Base-by-base conservation (phyloP, 768 basidiomycete species). In the Suillus lakei region DNA sequence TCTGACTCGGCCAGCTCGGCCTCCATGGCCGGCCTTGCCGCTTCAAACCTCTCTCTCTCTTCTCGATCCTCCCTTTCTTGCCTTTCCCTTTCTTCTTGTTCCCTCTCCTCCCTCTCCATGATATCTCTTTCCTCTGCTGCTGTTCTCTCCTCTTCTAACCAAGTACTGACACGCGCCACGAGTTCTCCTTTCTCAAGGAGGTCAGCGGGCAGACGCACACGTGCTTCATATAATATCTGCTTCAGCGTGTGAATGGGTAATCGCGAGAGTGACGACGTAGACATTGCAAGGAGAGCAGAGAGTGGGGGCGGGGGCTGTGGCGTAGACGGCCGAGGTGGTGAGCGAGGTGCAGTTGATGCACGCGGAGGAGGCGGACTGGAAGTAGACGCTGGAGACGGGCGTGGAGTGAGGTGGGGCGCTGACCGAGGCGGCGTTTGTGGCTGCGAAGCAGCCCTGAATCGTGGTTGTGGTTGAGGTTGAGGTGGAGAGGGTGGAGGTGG, bases 181-280 rank as follows among this genome's bases (percentile, higher is more conserved):
- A 95, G 76, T 59, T 95, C 93, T 28, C 83, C 79, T 80, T 98
- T 98, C 80, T 98, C 96, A n/a, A 97, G 79, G 2, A 96, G 79
- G 44, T 70, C 70, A 0, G 72, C 71, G 23, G 75, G 76, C 62
- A 84, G 73, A 71, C 89, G 82, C 36, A 92, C 92, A 63, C 91
- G 94, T 68, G 96, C 93, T 61, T 88, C 87, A 72, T 88, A 93
- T 23, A 98, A 76, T 23, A 97, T 84, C 2, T 83, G 82, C 74
- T 98, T 98, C 55, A 98, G 81, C n/a, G 83, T 78, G 28, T 86
- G 80, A 62, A 96, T 86, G 8, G 90, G 86, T 16, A 97, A 81
- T 4, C 82, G 76, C 2, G 82, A 74, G n/a, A 96, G 77, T 16
- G 83, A 81, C 8, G 85, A 85, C 1, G 81, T 73, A 0, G 86